Evolutionary conservation across 805 yeast genomes (phyloP), one percentile per base, ranked within the genome.

Genomic region (Clavispora carvajalis): DNA sequence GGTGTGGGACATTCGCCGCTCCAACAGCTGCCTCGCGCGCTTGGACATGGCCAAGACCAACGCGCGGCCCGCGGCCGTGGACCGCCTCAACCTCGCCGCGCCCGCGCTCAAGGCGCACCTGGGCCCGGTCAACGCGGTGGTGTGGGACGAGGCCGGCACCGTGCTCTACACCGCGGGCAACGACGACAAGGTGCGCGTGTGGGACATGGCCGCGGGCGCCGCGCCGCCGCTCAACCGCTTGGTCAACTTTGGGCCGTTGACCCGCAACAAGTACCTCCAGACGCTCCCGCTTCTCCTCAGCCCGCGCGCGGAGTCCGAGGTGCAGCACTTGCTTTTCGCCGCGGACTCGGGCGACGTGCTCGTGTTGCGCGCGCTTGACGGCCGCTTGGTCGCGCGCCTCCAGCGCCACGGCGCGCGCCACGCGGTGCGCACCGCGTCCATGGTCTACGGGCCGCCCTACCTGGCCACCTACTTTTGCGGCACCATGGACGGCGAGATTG

Each of bases 1-100:
- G 38, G 56, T 90, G 0, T 90, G 97, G 97, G 98, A 90, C 57
- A 74, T 88, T 9, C 63, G 98, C 35, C 64, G 84, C 36, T 76
- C 86, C 18, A 68, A 71, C 13, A 74, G 83, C 25, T 82, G 87
- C 52, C 59, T 86, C 18, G 71, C 80, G 33, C 70, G 79, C 12
- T 60, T 87, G 43, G 90, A 87, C 54, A 66, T 78, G 67, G 59
- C 70, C 30, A 62, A 72, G 13, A 72, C 79, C 1, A 66, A 62
- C 34, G 44, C 43, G 40, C 48, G 45, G 18, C 40, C 43, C 9
- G 45, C 48, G 16, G 18, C 18, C 3, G 29, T 34, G 11, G 53
- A 46, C 17, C 21, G 41, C 5, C 55, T 56, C 24, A 66, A 67
- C 43, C 49, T 66, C 16, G 57, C 59, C 5, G 52, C 54, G 17